Evolutionary conservation across 306 rosid genomes (phyloP).

Genomic region (Vigna reflexopilosa): DNA sequence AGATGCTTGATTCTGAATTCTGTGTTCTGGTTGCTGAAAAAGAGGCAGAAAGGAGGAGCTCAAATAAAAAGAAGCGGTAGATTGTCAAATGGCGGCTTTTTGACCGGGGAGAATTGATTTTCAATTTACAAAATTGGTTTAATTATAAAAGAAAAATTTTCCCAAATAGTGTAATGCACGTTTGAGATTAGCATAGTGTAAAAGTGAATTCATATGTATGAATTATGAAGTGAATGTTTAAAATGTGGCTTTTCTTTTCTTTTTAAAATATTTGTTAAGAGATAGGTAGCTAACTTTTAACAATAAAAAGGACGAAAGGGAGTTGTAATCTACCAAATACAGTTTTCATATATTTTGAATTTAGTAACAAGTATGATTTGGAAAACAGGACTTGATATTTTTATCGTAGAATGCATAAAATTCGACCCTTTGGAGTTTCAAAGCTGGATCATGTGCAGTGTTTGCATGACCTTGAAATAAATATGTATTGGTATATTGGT

Average conservation of each 20-base stretch:
- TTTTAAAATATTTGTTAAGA: background rate
- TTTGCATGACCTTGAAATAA: background rate
- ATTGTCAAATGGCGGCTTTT: constrained; percentile 22
- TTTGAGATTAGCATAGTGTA: background rate
- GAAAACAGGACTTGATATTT: background rate
- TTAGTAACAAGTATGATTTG: background rate
- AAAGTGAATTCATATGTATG: background rate
- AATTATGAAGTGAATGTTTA: background rate
- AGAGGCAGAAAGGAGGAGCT: constrained; percentile 80
- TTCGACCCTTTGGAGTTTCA: background rate
- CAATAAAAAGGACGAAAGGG: background rate
- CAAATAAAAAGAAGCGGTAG: constrained; percentile 62
- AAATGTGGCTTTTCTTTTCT: background rate
- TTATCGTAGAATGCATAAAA: background rate
- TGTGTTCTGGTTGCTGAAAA: constrained; percentile 79
- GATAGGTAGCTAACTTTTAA: background rate
- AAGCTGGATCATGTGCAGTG: background rate
- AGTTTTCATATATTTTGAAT: background rate
- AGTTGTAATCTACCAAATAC: background rate
- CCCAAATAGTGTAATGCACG: background rate
- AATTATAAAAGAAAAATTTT: background rate
- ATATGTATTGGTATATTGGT: background rate
- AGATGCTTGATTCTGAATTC: constrained; percentile 89
- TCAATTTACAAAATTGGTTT: background rate
- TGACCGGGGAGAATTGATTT: no score